phyloP scores from a whole-genome alignment of 805 yeast species.

The Metschnikowia kofuensis region DNA sequence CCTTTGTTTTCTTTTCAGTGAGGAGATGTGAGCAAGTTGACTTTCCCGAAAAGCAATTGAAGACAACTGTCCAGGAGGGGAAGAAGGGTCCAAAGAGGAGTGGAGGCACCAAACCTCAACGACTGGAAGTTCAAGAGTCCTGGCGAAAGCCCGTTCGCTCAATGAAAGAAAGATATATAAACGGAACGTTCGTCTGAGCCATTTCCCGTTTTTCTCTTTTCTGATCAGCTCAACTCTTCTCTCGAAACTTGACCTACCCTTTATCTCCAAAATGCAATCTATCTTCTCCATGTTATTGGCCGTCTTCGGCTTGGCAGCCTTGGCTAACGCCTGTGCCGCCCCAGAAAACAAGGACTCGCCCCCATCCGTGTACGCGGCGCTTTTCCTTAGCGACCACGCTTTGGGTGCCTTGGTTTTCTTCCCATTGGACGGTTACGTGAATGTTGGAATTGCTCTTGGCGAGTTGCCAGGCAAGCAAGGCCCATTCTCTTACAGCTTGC shows the following conservation, averaged over 20 bases:
- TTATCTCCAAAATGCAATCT: neutral
- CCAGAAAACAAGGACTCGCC: constrained; percentile 2
- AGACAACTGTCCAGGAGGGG: neutral
- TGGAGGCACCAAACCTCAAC: neutral
- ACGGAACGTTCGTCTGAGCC: neutral
- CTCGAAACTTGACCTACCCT: neutral
- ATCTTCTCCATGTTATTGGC: neutral
- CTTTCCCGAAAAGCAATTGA: neutral
- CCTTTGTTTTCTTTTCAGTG: neutral
- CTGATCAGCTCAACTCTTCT: neutral
- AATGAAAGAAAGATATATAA: neutral
- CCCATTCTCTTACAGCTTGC: neutral
- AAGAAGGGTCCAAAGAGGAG: neutral
- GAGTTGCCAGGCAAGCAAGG: neutral
- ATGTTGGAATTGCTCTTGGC: neutral
- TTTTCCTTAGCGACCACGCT: neutral
- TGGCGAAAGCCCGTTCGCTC: neutral
- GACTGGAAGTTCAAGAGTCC: neutral
- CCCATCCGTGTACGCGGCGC: neutral
- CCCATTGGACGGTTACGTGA: neutral
- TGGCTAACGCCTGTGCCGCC: constrained; percentile 2
- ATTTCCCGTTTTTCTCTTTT: neutral
- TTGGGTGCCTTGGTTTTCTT: constrained; percentile 2
- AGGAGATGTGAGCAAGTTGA: neutral
- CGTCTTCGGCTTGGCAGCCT: neutral